phyloP scores from a whole-genome alignment of 139 green algal genomes.

The Auxenochlorella pyrenoidosa region DNA sequence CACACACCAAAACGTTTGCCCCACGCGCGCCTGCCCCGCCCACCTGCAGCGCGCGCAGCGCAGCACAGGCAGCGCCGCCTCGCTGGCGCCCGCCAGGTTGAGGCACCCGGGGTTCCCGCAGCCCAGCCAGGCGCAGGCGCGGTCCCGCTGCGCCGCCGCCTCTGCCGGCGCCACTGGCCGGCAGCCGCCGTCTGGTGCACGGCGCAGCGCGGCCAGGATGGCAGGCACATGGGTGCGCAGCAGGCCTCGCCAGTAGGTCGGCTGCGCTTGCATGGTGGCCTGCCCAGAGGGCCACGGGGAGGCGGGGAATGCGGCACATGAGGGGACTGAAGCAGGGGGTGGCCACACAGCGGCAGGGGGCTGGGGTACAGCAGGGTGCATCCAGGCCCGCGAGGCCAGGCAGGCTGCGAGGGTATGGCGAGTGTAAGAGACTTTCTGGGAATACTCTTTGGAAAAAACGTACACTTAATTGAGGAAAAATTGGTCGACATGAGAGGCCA shows the following conservation, averaged over 20 bases:
- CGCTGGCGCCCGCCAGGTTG: not conserved
- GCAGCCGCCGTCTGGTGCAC: not conserved
- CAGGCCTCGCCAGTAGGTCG: not conserved
- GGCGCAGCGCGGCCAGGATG: not conserved
- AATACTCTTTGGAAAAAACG: conserved; percentile 42
- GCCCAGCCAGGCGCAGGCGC: not conserved
- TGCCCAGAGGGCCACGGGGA: not conserved
- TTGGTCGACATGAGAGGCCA: conserved; percentile 39
- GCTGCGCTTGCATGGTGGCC: not conserved
- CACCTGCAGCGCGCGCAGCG: conserved; percentile 8
- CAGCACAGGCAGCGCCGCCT: not conserved
- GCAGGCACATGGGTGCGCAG: not conserved
- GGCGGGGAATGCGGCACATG: too few relatives aligned
- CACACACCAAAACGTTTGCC: not conserved
- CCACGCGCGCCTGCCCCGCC: not conserved
- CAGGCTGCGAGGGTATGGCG: too few relatives aligned
- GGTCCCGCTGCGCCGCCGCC: not conserved
- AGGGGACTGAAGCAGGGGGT: too few relatives aligned
- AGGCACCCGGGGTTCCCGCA: not conserved
- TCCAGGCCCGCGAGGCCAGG: too few relatives aligned
- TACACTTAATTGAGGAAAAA: conserved; percentile 40
- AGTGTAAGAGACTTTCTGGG: too few relatives aligned
- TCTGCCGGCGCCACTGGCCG: not conserved
- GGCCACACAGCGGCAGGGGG: too few relatives aligned
- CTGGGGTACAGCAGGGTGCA: too few relatives aligned